A percentile compares a stretch with the other conserved stretches of the same genome.
Evolutionary conservation across 371 early-diverging fungal genomes (phyloP).

Genomic region (Parasitella parasitica): DNA sequence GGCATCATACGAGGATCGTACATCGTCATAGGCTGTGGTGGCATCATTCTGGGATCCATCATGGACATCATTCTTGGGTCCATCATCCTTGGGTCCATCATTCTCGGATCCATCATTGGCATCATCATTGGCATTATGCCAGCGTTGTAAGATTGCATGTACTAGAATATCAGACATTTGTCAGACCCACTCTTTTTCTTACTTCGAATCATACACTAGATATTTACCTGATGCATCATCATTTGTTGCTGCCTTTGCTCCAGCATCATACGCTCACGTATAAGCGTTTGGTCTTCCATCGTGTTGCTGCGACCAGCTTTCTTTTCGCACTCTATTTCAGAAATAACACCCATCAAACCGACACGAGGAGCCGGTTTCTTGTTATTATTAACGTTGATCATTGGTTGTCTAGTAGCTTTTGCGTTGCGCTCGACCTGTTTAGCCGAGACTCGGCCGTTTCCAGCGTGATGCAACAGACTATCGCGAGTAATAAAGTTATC

Average conservation of each 20-base stretch:
- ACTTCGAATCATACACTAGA: neutral
- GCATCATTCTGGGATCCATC: conserved; percentile 38
- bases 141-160: conserved; percentile 13
- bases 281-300: conserved; percentile 18
- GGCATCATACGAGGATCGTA: conserved; percentile 8
- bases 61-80: conserved; percentile 39
- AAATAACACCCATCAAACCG: conserved; percentile 38
- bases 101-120: conserved; percentile 37
- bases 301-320: conserved; percentile 17
- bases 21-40: conserved; percentile 8
- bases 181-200: neutral
- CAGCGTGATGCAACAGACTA: conserved; percentile 21
- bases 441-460: neutral
- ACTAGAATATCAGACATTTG: conserved; percentile 3
- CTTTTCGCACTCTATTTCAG: conserved; percentile 37
- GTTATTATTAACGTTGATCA: conserved; percentile 23
- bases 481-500: conserved; percentile 29
- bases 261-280: conserved; percentile 33
- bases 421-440: conserved; percentile 13
- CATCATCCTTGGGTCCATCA: no score
- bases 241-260: conserved; percentile 42
- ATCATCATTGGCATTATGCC: conserved; percentile 33
- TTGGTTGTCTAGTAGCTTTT: conserved; percentile 32
- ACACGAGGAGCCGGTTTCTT: conserved; percentile 31
- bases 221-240: conserved; percentile 31